These are phyloP conservation scores for Licmophora abbreviata DNA, from an alignment of 108 stramenopile species.

Conservation along the genomic window DNA sequence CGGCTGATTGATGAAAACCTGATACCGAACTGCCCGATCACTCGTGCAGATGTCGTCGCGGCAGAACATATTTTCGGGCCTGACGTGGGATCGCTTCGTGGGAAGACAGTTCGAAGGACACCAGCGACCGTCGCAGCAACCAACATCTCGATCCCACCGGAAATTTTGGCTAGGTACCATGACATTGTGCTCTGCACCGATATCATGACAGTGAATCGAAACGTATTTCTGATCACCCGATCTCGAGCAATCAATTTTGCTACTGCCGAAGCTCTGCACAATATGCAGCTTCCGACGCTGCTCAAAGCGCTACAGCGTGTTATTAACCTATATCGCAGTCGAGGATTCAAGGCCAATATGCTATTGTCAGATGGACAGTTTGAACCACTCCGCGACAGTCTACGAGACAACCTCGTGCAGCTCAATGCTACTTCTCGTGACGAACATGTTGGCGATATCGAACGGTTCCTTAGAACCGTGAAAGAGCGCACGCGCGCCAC, in stretches of 20 bases:
- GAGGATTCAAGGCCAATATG: constrained; percentile 5
- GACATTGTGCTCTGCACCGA: constrained; percentile 20
- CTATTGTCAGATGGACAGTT: constrained; percentile 9
- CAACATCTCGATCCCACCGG: constrained; percentile 11
- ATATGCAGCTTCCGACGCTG: not conserved
- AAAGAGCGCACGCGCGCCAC: constrained; percentile 22
- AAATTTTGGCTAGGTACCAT: constrained; percentile 13
- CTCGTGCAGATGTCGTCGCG: constrained; percentile 11
- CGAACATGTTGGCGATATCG: constrained; percentile 22
- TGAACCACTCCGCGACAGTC: not conserved
- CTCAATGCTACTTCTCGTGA: constrained; percentile 15
- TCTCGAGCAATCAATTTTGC: constrained; percentile 21
- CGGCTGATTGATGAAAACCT: constrained; percentile 20
- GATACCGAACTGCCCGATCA: constrained; percentile 24
- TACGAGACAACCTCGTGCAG: not conserved
- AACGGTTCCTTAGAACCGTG: constrained; percentile 3
- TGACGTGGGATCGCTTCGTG: constrained; percentile 9
- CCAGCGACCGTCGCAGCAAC: constrained; percentile 6
- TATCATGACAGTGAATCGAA: constrained; percentile 32
- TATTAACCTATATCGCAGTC: constrained; percentile 2
- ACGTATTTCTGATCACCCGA: constrained; percentile 29
- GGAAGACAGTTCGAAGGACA: constrained; percentile 11
- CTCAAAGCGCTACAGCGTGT: not conserved
- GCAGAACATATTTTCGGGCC: constrained; percentile 24
- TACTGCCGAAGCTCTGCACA: constrained; percentile 2